These are phyloP conservation scores for Sarocladium kiliense DNA, from an alignment of 2,329 filamentous ascomycete species.

Conservation along the genomic window DNA sequence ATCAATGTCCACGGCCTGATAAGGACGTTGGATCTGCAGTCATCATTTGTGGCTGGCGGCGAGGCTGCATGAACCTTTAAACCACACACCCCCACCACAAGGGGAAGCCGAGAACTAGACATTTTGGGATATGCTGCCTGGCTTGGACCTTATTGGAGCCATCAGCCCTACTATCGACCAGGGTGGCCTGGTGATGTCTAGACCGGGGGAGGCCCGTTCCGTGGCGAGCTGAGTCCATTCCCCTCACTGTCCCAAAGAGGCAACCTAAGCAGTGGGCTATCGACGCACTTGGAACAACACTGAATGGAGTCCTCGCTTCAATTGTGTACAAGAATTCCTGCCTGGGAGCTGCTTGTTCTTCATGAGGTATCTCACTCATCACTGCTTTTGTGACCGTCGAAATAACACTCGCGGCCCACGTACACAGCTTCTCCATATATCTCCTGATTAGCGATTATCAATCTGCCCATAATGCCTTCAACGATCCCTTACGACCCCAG, in stretches of 20 bases:
- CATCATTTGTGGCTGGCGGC: too few species aligned
- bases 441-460: neutral
- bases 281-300: neutral
- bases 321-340: too few species aligned
- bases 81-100: too few species aligned
- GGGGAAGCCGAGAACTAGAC: too few species aligned
- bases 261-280: neutral
- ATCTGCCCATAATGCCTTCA: neutral
- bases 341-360: too few species aligned
- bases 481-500: constrained; percentile 9
- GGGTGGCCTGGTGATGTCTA: neutral
- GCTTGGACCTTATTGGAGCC: neutral
- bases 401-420: neutral
- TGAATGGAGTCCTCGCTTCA: neutral
- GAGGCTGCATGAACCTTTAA: too few species aligned
- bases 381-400: neutral
- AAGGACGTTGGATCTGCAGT: too few species aligned
- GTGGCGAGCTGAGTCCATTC: neutral
- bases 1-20: too few species aligned
- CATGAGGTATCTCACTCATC: too few species aligned
- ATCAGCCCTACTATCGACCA: neutral
- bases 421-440: neutral
- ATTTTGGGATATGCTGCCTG: too few species aligned
- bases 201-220: neutral
- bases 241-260: neutral